phyloP scores from a whole-genome alignment of 1,284 basidiomycete species.

The Porodaedalea pini region DNA sequence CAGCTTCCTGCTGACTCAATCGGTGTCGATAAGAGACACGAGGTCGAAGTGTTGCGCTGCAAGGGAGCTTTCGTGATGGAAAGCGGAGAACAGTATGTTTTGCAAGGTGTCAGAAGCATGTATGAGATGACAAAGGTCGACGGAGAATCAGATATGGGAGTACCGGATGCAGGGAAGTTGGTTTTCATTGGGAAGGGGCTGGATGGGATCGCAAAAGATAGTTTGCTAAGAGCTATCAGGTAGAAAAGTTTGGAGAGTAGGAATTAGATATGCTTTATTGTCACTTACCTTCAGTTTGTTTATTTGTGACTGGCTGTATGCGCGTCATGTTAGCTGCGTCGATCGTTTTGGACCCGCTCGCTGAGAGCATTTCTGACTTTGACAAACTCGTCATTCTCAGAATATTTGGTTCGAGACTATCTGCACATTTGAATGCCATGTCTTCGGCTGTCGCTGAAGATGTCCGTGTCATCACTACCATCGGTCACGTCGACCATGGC shows the following conservation, averaged over 20 bases:
- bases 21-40: slow-evolving; percentile 21
- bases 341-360: background rate
- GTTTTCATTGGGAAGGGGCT: slow-evolving; percentile 86
- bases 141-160: slow-evolving; percentile 37
- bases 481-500: slow-evolving; percentile 87
- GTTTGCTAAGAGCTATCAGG: slow-evolving; percentile 37
- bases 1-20: slow-evolving; percentile 30
- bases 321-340: background rate
- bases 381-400: background rate
- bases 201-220: slow-evolving; percentile 46
- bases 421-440: slow-evolving; percentile 26
- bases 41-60: slow-evolving; percentile 70
- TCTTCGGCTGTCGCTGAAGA: slow-evolving; percentile 51
- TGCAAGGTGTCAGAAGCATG: slow-evolving; percentile 84
- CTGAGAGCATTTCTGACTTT: background rate
- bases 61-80: slow-evolving; percentile 70
- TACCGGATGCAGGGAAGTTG: slow-evolving; percentile 68
- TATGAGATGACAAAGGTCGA: slow-evolving; percentile 69
- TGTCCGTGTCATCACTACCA: slow-evolving; percentile 74
- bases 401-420: background rate
- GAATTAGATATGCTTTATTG: no score
- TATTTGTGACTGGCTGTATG: background rate
- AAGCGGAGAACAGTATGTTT: slow-evolving; percentile 57
- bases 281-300: no score
- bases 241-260: background rate